phyloP scores from a whole-genome alignment of 148 eudicot genomes.

The Fagopyrum esculentum region DNA sequence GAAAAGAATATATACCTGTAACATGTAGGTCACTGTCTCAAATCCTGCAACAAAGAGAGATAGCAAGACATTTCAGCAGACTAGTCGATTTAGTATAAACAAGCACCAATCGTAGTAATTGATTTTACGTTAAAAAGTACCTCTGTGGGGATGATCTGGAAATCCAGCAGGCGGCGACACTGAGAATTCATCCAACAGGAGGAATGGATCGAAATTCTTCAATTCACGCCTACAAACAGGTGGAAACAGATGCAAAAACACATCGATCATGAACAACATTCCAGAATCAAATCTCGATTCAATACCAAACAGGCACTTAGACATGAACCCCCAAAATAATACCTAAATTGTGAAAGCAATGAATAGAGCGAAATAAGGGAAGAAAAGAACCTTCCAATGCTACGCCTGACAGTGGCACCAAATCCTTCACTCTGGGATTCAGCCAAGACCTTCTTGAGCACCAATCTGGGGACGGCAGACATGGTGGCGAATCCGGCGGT shows the following conservation, averaged over 20 bases:
- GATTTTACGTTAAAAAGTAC: slow-evolving; percentile 13
- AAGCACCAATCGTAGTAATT: too few species aligned
- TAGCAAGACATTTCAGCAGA: background rate
- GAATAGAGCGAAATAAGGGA: background rate
- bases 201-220: slow-evolving; percentile 79
- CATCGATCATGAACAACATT: too few species aligned
- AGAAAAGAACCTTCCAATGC: slow-evolving; percentile 31
- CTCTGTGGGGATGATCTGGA: slow-evolving; percentile 98
- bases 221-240: slow-evolving; percentile 52
- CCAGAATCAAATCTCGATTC: background rate
- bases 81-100: background rate
- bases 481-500: background rate
- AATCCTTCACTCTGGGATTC: slow-evolving; percentile 33
- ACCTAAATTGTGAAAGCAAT: background rate
- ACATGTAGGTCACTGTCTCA: slow-evolving; percentile 95
- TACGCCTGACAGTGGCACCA: slow-evolving; percentile 40
- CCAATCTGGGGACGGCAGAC: slow-evolving; percentile 22
- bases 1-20: slow-evolving; percentile 41
- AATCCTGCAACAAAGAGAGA: slow-evolving; percentile 43
- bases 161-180: slow-evolving; percentile 93
- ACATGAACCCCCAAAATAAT: background rate
- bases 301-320: background rate
- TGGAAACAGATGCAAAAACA: too few species aligned
- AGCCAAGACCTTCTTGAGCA: slow-evolving; percentile 32
- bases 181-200: slow-evolving; percentile 85